Conservation (phyloP, 2,329 filamentous ascomycete genomes). For the Blastomyces silverae region DNA sequence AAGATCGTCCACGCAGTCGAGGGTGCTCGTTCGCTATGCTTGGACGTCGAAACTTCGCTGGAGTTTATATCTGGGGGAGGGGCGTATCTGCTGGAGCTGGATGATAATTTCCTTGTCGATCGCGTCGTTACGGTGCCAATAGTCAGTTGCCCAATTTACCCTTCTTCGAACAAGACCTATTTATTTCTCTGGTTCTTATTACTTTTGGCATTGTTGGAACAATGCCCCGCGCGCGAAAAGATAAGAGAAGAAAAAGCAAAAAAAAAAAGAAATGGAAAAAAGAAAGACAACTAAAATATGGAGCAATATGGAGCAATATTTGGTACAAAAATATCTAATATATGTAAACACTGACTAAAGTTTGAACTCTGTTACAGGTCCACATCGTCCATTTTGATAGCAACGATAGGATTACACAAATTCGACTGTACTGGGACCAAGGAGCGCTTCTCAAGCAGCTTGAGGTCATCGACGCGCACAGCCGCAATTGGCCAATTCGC, state of each 20-base stretch:
- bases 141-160: slow-evolving; percentile 50
- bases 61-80: slow-evolving; percentile 78
- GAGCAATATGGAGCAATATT: neutral
- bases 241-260: neutral
- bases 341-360: neutral
- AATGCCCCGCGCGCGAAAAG: slow-evolving; percentile 1
- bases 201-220: slow-evolving; percentile 10
- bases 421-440: slow-evolving; percentile 93
- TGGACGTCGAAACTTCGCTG: slow-evolving; percentile 75
- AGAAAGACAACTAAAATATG: neutral
- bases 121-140: slow-evolving; percentile 70
- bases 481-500: slow-evolving; percentile 90
- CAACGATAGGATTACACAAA: slow-evolving; percentile 71
- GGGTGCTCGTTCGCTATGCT: slow-evolving; percentile 58
- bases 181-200: neutral
- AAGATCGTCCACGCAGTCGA: slow-evolving; percentile 69
- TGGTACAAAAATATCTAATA: neutral
- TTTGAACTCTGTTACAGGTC: slow-evolving; percentile 46
- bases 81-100: slow-evolving; percentile 76
- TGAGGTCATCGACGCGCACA: slow-evolving; percentile 83
- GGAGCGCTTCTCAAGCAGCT: slow-evolving; percentile 85
- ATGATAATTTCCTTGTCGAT: slow-evolving; percentile 90
- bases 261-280: neutral
- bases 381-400: slow-evolving; percentile 82
- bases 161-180: neutral